These are phyloP conservation scores for Fraxinus xanthoxyloides DNA, from an alignment of 305 asterid species.

Conservation along the genomic window DNA sequence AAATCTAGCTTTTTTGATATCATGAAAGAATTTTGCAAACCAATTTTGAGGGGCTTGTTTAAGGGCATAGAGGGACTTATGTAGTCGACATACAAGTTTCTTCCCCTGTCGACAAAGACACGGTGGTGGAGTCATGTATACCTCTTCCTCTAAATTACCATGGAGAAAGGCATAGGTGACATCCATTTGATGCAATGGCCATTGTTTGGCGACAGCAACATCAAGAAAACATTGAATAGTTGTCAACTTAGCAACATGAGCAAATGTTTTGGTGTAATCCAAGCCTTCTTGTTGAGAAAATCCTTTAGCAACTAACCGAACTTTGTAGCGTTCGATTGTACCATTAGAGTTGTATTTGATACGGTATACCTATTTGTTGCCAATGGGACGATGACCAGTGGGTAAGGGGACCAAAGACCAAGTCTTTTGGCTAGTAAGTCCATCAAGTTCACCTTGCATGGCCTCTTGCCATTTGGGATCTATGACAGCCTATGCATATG, in stretches of 20 bases:
- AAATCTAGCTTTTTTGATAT: background rate
- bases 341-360: background rate
- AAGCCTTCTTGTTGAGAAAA: background rate
- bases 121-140: background rate
- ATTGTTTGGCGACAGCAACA: background rate
- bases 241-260: background rate
- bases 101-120: background rate
- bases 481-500: background rate
- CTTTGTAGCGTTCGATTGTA: background rate
- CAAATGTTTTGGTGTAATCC: background rate
- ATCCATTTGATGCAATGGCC: background rate
- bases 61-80: slow-evolving; percentile 9
- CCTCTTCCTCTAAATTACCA: background rate
- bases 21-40: slow-evolving; percentile 1
- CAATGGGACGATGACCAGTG: background rate
- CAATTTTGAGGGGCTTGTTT: slow-evolving; percentile 3
- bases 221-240: background rate
- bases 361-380: background rate
- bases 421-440: background rate
- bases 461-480: background rate
- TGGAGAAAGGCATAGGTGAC: background rate
- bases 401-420: background rate
- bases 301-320: background rate
- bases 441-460: background rate
- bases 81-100: background rate